These are phyloP conservation scores for Sporisorium iseilematis-ciliati DNA, from an alignment of 1,284 basidiomycete species.

Conservation along the genomic window DNA sequence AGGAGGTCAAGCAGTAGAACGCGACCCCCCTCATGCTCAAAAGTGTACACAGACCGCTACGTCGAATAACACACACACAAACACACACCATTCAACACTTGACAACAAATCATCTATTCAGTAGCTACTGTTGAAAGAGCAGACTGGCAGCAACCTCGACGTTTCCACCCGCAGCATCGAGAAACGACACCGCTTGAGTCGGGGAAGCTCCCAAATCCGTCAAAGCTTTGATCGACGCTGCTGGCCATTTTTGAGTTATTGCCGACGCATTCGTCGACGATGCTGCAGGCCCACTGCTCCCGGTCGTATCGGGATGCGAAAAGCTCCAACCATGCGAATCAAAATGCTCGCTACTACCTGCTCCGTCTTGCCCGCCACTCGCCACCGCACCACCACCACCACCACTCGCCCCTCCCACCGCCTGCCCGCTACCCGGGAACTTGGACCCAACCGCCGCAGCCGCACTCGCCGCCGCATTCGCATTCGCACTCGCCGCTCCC, in stretches of 20 bases:
- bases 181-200: slow-evolving; percentile 80
- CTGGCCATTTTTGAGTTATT: slow-evolving; percentile 42
- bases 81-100: slow-evolving; percentile 5
- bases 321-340: slow-evolving; percentile 56
- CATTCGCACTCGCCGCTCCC: slow-evolving; percentile 45
- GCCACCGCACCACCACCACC: not conserved
- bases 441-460: slow-evolving; percentile 8
- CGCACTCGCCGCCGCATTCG: slow-evolving; percentile 30
- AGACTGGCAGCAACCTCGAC: slow-evolving; percentile 88
- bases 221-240: slow-evolving; percentile 70
- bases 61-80: not conserved
- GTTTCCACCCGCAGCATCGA: slow-evolving; percentile 86
- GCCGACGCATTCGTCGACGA: slow-evolving; percentile 32
- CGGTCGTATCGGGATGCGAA: slow-evolving; percentile 19
- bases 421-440: slow-evolving; percentile 78
- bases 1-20: not conserved
- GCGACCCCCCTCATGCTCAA: not conserved
- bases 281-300: not conserved
- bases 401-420: slow-evolving; percentile 36
- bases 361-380: not conserved
- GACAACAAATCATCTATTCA: not conserved
- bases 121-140: slow-evolving; percentile 74
- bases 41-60: not conserved
- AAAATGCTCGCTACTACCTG: slow-evolving; percentile 58
- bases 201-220: slow-evolving; percentile 78